Base-by-base conservation (phyloP, 306 rosid species). In the Vigna mungo region DNA sequence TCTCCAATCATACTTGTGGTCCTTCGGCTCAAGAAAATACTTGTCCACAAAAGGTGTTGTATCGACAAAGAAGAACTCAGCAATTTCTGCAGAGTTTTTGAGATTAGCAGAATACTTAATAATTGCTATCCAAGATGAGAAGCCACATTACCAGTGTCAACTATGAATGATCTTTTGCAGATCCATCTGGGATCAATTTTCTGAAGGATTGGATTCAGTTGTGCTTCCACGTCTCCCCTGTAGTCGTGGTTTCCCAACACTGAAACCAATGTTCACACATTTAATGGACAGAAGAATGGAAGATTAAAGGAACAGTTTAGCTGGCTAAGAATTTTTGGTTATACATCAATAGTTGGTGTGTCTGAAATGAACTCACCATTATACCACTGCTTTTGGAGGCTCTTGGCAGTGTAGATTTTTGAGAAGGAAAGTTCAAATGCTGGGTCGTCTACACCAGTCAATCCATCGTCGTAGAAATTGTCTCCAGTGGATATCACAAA, bases 181-280 rank as follows among this genome's bases (percentile, higher is more conserved):
- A 83, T 60, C 89, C 89, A 86, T 78, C 89, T 78, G 1, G 74
- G 78, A 60, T 86, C 89, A 71, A 86, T 74, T 34, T 74, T 65
- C 20, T 76, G 72, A 55, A 83, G 85, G 70, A 83, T 21, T 56
- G 89, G 85, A 76, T 67, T 66, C 32, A 83, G n/a, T 18, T 86
- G 89, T 49, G 85, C 89, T 79, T 61, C 64, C 59, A 68, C 87
- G 78, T 83, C 83, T 72, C 89, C 89, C 77, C 89, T 86, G 70
- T 86, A 86, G 81, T 86, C 89, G 75, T 86, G 89, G 74, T 86
- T 86, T 12, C 89, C 89, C 80, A 86, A 75, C 9, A 86, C 89
- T 86, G 37, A 47, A 77, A 44, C 13, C 54, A 21, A 21, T 0
- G 53, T 13, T 18, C 8, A 54, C 21, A 61, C 12, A 54, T 59